phyloP scores from a whole-genome alignment of 768 basidiomycete genomes.

The Pulveroboletus ravenelii region DNA sequence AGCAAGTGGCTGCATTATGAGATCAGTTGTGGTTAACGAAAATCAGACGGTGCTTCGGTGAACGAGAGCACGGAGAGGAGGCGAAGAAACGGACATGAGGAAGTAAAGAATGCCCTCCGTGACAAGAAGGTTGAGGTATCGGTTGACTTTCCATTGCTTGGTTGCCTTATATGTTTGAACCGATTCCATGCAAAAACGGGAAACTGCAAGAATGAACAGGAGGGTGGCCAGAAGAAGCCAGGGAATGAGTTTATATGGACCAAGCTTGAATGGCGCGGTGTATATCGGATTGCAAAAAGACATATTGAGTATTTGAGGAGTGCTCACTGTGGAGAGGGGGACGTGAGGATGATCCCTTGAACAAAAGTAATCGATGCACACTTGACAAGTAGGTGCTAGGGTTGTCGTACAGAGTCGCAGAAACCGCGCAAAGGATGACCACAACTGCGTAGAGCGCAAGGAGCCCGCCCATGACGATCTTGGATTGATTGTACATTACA shows the following conservation, averaged over 20 bases:
- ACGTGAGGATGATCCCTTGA: neutral
- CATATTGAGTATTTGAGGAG: constrained; percentile 6
- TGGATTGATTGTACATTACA: constrained; percentile 19
- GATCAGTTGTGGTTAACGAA: neutral
- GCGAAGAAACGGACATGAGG: constrained; percentile 8
- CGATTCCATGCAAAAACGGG: constrained; percentile 4
- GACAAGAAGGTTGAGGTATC: constrained; percentile 11
- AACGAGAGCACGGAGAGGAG: too few species aligned
- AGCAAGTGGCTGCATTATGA: constrained; percentile 10
- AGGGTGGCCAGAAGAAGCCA: constrained; percentile 10
- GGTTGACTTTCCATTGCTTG: constrained; percentile 8
- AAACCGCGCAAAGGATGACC: neutral
- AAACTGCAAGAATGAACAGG: constrained; percentile 6
- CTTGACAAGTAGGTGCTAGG: constrained; percentile 7
- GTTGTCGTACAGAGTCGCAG: constrained; percentile 1
- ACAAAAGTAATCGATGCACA: neutral
- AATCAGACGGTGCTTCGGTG: too few species aligned
- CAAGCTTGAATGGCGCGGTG: neutral
- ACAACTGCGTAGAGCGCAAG: constrained; percentile 9
- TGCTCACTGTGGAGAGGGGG: constrained; percentile 6
- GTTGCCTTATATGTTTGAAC: constrained; percentile 9
- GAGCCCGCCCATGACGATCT: constrained; percentile 10
- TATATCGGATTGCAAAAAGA: constrained; percentile 11
- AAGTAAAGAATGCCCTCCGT: constrained; percentile 19
- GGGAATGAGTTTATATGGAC: constrained; percentile 10